Base-by-base conservation (phyloP, 2,329 filamentous ascomycete species). In the Penicillium sp. region DNA sequence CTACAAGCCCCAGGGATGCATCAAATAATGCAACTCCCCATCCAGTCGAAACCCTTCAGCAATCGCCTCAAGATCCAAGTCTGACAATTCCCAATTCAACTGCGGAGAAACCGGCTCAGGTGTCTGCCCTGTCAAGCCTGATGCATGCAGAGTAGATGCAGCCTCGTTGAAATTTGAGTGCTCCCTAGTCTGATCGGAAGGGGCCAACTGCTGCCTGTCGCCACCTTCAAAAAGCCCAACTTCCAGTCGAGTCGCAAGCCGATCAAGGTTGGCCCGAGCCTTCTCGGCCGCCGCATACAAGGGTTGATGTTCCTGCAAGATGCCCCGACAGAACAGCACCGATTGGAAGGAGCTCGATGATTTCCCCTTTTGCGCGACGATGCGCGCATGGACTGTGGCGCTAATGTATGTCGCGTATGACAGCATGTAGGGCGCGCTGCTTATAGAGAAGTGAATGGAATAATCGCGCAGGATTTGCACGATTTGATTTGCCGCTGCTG, bases 331-430 rank as follows among this genome's bases (percentile, higher is more conserved):
- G 11, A 53, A 39, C 7, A 43, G 7, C 5, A 58, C 36, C 9
- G 49, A 58, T 20, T 50, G 50, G 15, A 54, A 64, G 34, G 31
- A 68, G 53, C 50, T 50, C 8, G 50, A 53, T 1, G 34, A 48
- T 17, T 42, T 48, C 7, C 43, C 45, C 25, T 45, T 51, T 18
- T 57, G 56, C 4, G 63, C 63, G 7, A 75, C 74, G 15, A 74
- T 73, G 1, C 75, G 71, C 0, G 68, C 71, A 38, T 76, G 72
- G 8, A 78, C 76, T 0, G 74, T 78, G 0, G 73, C 74, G 11
- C 69, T 69, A 3, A 78, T 74, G 39, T 78, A 80, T 0, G 73
- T 77, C 0, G 77, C 74, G 47, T 79, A 80, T 0, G 73, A 75
- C 2, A 80, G 70, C 9, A 72, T 54, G 48, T 70, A 72, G 1